Percentiles rank a stretch among this genome's conserved stretches.
Conservation (phyloP, 139 green algal species). For the Pedinophyceae sp. region DNA sequence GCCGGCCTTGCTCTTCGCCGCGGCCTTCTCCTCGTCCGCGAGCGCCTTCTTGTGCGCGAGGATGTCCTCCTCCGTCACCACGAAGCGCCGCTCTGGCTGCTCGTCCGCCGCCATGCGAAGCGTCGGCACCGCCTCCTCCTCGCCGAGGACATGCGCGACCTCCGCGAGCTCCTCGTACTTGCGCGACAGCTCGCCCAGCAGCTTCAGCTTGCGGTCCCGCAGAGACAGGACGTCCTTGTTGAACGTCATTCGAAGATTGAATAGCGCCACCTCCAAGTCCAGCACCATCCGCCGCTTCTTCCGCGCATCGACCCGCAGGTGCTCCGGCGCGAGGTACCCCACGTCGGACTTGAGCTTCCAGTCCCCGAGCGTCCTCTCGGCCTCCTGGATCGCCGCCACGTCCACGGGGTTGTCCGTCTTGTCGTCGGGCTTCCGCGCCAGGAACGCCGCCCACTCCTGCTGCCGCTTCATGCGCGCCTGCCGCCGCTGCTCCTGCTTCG, state of each 20-base stretch:
- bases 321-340: slow-evolving; percentile 47
- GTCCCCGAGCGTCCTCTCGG: slow-evolving; percentile 47
- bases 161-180: too few species aligned
- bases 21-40: slow-evolving; percentile 1
- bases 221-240: slow-evolving; percentile 47
- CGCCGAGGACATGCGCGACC: too few species aligned
- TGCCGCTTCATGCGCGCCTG: too few species aligned
- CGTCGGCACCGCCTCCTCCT: too few species aligned
- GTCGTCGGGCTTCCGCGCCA: slow-evolving; percentile 41
- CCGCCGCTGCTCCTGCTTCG: too few species aligned
- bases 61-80: slow-evolving; percentile 17
- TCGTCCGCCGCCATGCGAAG: too few species aligned
- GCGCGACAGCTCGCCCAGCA: too few species aligned
- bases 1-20: slow-evolving; percentile 2
- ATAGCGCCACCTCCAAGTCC: slow-evolving; percentile 37
- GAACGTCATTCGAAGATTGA: slow-evolving; percentile 33
- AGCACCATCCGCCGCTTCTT: slow-evolving; percentile 47
- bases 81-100: too few species aligned
- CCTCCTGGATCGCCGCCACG: slow-evolving; percentile 31
- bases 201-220: slow-evolving; percentile 30
- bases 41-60: neutral
- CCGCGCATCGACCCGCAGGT: slow-evolving; percentile 37
- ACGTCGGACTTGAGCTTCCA: slow-evolving; percentile 69
- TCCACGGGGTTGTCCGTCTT: slow-evolving; percentile 43
- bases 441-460: slow-evolving; percentile 53